Percentiles rank a stretch among this genome's conserved stretches.
Evolutionary conservation across 2,329 filamentous ascomycete species (phyloP).

Genomic region (Clonostachys rhizophaga): DNA sequence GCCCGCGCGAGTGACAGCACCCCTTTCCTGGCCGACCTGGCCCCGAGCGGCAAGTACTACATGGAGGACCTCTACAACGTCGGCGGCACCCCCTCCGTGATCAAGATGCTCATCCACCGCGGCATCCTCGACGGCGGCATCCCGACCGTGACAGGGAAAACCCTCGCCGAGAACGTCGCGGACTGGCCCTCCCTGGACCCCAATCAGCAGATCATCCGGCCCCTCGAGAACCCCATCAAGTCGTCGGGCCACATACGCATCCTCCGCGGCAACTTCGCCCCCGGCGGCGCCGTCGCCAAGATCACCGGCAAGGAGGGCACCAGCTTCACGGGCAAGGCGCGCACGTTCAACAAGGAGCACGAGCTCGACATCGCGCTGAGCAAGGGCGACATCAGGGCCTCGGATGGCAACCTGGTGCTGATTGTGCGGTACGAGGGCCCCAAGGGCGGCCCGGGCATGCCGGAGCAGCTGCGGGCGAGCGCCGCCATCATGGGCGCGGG

Average conservation of each 20-base stretch:
- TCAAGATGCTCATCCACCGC: conserved; percentile 78
- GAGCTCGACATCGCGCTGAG: conserved; percentile 74
- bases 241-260: conserved; percentile 83
- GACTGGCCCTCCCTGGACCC: conserved; percentile 72
- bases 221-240: conserved; percentile 71
- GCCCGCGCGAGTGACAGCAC: conserved; percentile 77
- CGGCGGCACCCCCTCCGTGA: conserved; percentile 78
- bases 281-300: conserved; percentile 86
- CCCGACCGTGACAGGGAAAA: conserved; percentile 79
- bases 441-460: conserved; percentile 91
- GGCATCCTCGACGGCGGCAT: conserved; percentile 73
- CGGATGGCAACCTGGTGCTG: conserved; percentile 75
- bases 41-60: conserved; percentile 77
- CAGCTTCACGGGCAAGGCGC: conserved; percentile 72
- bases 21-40: conserved; percentile 81
- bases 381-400: conserved; percentile 47
- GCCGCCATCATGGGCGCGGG: conserved; percentile 90
- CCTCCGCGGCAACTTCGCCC: conserved; percentile 80
- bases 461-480: conserved; percentile 90
- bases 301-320: conserved; percentile 95
- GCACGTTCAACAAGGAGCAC: conserved; percentile 83
- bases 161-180: conserved; percentile 75
- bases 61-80: conserved; percentile 87
- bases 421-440: conserved; percentile 92
- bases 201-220: conserved; percentile 83